A percentile compares a stretch with the other conserved stretches of the same genome.
Conservation (phyloP, 345 rosid genomes). For the Pistacia vera region DNA sequence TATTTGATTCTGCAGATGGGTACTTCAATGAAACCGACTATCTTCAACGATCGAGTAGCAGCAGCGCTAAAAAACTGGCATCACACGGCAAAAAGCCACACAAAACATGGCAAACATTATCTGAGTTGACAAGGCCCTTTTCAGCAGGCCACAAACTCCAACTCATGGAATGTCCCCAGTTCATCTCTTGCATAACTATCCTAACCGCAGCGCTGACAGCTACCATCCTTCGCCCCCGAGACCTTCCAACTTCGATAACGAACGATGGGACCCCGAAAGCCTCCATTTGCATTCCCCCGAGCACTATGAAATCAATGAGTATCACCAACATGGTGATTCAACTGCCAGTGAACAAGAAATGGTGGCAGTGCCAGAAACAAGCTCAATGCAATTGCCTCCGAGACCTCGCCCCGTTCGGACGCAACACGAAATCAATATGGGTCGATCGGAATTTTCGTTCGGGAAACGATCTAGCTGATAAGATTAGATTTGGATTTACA, state of each 20-base stretch:
- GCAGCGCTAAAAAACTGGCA: conserved; percentile 83
- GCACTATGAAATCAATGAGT: conserved; percentile 22
- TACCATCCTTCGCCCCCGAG: conserved; percentile 48
- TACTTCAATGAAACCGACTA: conserved; percentile 74
- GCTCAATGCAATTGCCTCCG: conserved; percentile 34
- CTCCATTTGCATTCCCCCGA: conserved; percentile 36
- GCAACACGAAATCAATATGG: conserved; percentile 32
- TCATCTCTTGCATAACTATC: conserved; percentile 61
- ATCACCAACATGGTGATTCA: background rate
- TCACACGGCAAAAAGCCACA: conserved; percentile 57
- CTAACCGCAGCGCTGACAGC: conserved; percentile 48
- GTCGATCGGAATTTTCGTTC: conserved; percentile 36
- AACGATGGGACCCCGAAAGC: conserved; percentile 59
- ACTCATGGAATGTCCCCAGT: conserved; percentile 66
- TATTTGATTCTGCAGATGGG: conserved; percentile 68
- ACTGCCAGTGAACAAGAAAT: conserved; percentile 22
- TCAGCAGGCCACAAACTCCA: conserved; percentile 77
- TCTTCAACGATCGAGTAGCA: conserved; percentile 77
- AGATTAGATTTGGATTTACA: background rate
- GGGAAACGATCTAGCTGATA: conserved; percentile 10
- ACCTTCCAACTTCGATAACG: conserved; percentile 29
- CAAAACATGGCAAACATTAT: conserved; percentile 56
- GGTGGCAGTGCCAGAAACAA: conserved; percentile 18
- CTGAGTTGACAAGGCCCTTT: conserved; percentile 50
- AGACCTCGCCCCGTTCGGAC: conserved; percentile 19